A percentile compares a stretch with the other conserved stretches of the same genome.
phyloP scores from a whole-genome alignment of 83 land plant species.

The Picea abies region DNA sequence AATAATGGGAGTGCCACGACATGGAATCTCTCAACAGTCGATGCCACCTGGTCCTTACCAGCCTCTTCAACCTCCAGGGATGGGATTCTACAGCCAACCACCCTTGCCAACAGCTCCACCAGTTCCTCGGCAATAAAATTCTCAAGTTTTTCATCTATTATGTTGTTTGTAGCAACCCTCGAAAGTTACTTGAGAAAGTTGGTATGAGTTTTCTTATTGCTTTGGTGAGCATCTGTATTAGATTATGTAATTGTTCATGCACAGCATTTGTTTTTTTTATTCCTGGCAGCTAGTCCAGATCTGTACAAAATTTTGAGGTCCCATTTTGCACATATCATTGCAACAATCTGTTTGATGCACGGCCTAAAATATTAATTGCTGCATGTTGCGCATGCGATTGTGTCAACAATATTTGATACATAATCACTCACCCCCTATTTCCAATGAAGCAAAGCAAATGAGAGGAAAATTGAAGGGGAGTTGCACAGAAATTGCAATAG shows the following conservation, averaged over 20 bases:
- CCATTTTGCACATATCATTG: too few relatives aligned
- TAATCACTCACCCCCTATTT: too few relatives aligned
- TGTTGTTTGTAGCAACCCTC: neutral
- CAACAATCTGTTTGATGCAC: too few relatives aligned
- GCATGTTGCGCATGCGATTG: too few relatives aligned
- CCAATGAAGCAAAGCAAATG: too few relatives aligned
- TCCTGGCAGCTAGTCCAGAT: neutral
- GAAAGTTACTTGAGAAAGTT: conserved; percentile 7
- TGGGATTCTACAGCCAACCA: conserved; percentile 51
- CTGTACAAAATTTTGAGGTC: conserved; percentile 16
- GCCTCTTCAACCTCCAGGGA: conserved; percentile 41
- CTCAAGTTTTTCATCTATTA: neutral
- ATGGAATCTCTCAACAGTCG: conserved; percentile 28
- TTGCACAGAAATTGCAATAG: too few relatives aligned
- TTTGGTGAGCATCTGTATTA: conserved; percentile 12
- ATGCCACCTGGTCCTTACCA: conserved; percentile 44
- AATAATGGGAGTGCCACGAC: conserved; percentile 22
- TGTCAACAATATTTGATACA: too few relatives aligned
- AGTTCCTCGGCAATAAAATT: conserved; percentile 22
- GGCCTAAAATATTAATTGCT: too few relatives aligned
- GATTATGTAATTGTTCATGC: conserved; percentile 11
- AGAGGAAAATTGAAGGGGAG: too few relatives aligned
- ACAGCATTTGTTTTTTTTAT: neutral
- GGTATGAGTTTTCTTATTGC: conserved; percentile 7
- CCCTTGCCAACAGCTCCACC: conserved; percentile 38